Percentiles rank a stretch among this genome's conserved stretches.
Evolutionary conservation across 1,139 yeast genomes (phyloP).

Genomic region (Suhomyces anneliseae): DNA sequence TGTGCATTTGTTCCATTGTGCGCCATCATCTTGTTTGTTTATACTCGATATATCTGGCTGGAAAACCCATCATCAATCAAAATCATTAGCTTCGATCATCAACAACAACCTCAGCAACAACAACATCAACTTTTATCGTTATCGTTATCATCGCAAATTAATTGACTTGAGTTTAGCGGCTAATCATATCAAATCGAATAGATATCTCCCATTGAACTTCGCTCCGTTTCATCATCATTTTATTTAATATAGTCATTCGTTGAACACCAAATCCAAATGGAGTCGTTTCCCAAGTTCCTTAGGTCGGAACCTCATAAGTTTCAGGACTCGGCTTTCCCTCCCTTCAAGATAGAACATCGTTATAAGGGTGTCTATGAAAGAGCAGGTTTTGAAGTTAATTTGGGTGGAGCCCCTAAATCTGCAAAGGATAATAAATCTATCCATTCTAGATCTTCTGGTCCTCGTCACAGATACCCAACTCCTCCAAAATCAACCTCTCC

Average conservation of each 20-base stretch:
- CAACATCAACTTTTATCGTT: too few species aligned
- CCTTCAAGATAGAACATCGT: conserved; percentile 52
- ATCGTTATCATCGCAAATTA: too few species aligned
- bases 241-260: background rate
- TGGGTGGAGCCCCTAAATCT: conserved; percentile 8
- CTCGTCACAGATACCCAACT: conserved; percentile 8
- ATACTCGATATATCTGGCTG: too few species aligned
- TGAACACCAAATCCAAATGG: conserved; percentile 16
- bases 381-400: conserved; percentile 62
- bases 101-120: too few species aligned
- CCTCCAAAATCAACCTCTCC: conserved; percentile 14
- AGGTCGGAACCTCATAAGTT: conserved; percentile 33
- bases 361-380: conserved; percentile 64
- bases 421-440: conserved; percentile 14
- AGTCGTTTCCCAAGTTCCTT: conserved; percentile 30
- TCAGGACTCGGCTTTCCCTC: conserved; percentile 56
- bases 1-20: too few species aligned
- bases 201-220: background rate
- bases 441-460: conserved; percentile 5
- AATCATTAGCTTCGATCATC: too few species aligned
- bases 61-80: too few species aligned
- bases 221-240: background rate
- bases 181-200: too few species aligned
- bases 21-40: too few species aligned
- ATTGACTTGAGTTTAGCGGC: too few species aligned